These are phyloP conservation scores for baker's yeast (Saccharomyces cerevisiae) DNA, from an alignment of 805 yeast genomes.

Conservation along the genomic window DNA sequence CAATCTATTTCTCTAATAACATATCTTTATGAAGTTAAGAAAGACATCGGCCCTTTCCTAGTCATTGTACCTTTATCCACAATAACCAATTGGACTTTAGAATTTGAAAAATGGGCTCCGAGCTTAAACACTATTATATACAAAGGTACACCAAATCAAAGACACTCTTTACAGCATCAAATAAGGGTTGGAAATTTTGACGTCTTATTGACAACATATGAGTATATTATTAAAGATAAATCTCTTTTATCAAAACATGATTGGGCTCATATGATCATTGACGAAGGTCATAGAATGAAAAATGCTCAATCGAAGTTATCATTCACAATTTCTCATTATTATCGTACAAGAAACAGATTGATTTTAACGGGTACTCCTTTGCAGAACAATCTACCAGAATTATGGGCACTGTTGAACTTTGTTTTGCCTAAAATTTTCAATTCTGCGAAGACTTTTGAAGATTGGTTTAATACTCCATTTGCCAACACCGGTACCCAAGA, in stretches of 20 bases:
- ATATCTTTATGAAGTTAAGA: conserved; percentile 59
- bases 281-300: conserved; percentile 87
- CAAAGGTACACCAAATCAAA: conserved; percentile 68
- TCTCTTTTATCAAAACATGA: conserved; percentile 58
- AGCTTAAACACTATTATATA: conserved; percentile 58
- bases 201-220: conserved; percentile 72
- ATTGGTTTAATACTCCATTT: conserved; percentile 86
- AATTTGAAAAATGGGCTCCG: conserved; percentile 90
- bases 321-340: conserved; percentile 58
- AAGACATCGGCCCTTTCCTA: conserved; percentile 59
- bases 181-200: conserved; percentile 64
- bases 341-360: conserved; percentile 66
- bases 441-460: conserved; percentile 78
- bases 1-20: conserved; percentile 74
- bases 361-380: conserved; percentile 85
- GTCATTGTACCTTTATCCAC: conserved; percentile 81
- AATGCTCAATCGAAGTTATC: conserved; percentile 70
- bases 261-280: conserved; percentile 84
- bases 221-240: conserved; percentile 71
- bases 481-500: conserved; percentile 80
- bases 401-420: conserved; percentile 78
- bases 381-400: conserved; percentile 75
- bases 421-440: conserved; percentile 79
- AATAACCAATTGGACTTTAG: conserved; percentile 76
- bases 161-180: conserved; percentile 57